A percentile compares a stretch with the other conserved stretches of the same genome.
phyloP scores from a whole-genome alignment of 371 early-diverging fungal species.

The Mucor lusitanicus region DNA sequence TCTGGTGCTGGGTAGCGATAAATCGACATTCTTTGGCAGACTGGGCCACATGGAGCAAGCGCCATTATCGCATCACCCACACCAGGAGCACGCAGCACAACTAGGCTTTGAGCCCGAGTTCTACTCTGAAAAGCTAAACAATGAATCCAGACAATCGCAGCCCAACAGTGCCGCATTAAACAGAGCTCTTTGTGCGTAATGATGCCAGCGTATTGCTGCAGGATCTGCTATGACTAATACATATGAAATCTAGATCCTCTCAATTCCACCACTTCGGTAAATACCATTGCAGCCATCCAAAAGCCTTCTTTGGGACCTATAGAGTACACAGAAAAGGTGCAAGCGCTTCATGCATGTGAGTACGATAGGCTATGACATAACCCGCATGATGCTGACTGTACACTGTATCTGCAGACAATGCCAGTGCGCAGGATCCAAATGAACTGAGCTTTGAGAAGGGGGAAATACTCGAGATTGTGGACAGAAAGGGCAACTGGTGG shows the following conservation, averaged over 20 bases:
- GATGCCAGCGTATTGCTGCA: not conserved
- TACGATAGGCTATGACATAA: constrained; percentile 34
- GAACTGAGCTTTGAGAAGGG: constrained; percentile 85
- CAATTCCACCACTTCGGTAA: not conserved
- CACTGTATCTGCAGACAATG: constrained; percentile 51
- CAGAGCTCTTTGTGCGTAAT: not conserved
- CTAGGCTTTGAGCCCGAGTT: constrained; percentile 6
- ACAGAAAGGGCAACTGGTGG: constrained; percentile 93
- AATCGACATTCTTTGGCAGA: constrained; percentile 31
- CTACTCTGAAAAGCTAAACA: constrained; percentile 6
- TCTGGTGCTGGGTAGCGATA: constrained; percentile 38
- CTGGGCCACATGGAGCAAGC: not conserved
- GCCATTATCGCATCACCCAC: not conserved
- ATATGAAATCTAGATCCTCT: not conserved
- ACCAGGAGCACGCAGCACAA: not conserved
- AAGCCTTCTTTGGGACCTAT: not conserved
- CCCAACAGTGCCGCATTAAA: not conserved
- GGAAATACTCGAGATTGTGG: constrained; percentile 79
- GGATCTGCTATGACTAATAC: not conserved
- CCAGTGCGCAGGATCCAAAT: constrained; percentile 83
- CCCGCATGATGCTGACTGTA: not conserved
- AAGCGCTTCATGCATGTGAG: constrained; percentile 25
- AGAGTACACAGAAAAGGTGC: constrained; percentile 35
- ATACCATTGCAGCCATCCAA: constrained; percentile 4
- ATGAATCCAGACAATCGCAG: not conserved